These are phyloP conservation scores for Metarhizium brunneum DNA, from an alignment of 2,329 filamentous ascomycete genomes.

Conservation along the genomic window DNA sequence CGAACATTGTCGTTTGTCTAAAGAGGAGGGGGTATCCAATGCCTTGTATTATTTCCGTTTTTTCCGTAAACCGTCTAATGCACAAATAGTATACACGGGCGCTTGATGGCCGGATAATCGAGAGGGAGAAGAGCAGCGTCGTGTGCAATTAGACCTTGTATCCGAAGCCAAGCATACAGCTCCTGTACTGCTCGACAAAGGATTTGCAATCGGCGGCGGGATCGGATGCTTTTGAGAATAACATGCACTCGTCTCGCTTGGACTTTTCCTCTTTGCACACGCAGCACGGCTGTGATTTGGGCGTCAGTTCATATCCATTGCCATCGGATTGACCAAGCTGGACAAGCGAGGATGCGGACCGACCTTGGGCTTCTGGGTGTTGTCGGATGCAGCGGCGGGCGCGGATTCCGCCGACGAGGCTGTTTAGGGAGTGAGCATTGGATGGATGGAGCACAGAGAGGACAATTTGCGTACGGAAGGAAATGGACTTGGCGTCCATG, in stretches of 20 bases:
- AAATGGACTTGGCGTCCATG: constrained; percentile 23
- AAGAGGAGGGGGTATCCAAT: constrained; percentile 1
- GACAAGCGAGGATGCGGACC: background rate
- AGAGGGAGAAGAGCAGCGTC: background rate
- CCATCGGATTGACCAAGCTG: background rate
- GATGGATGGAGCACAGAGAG: background rate
- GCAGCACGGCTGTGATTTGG: constrained; percentile 70
- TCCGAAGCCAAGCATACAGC: constrained; percentile 87
- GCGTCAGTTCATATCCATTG: background rate
- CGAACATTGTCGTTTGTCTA: background rate
- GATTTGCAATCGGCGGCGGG: constrained; percentile 76
- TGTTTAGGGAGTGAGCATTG: background rate
- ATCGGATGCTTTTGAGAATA: constrained; percentile 80
- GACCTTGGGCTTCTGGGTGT: constrained; percentile 35
- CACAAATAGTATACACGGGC: constrained; percentile 15
- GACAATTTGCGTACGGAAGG: constrained; percentile 15
- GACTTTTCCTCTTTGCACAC: constrained; percentile 96
- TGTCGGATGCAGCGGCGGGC: constrained; percentile 21
- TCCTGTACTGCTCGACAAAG: constrained; percentile 76
- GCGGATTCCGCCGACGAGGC: constrained; percentile 10
- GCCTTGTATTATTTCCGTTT: background rate
- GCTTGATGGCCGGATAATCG: background rate
- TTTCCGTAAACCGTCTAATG: constrained; percentile 10
- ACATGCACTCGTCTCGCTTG: constrained; percentile 94
- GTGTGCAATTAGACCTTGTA: constrained; percentile 53